Conservation (phyloP, 106 monocot species). For the Dendrobium officinale region DNA sequence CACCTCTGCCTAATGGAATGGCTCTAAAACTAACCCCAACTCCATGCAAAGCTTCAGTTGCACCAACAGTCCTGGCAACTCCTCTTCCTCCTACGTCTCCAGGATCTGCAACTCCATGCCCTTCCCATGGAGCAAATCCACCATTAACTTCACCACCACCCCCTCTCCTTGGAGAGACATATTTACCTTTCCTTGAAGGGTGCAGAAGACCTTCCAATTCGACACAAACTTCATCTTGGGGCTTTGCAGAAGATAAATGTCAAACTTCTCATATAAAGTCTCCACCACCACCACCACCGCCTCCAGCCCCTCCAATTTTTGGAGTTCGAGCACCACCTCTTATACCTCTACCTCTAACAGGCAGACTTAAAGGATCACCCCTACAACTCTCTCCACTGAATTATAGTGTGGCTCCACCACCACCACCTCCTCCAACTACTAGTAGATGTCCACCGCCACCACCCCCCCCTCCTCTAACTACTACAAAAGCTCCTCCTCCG, state of each 20-base stretch:
- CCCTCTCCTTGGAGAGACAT: background rate
- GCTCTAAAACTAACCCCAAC: background rate
- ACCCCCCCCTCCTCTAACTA: background rate
- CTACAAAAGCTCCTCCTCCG: background rate
- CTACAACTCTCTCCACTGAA: background rate
- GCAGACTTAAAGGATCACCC: background rate
- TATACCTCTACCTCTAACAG: background rate
- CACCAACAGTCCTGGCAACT: background rate
- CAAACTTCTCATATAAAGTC: background rate
- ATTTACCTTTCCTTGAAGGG: background rate
- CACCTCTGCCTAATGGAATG: background rate
- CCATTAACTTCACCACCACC: background rate
- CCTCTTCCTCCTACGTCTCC: background rate
- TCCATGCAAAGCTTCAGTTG: background rate
- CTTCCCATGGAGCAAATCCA: background rate
- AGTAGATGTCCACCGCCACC: background rate
- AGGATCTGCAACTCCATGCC: background rate
- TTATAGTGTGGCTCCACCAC: background rate
- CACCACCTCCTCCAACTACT: background rate
- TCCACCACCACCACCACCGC: background rate
- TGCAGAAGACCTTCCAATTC: background rate
- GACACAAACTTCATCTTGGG: background rate
- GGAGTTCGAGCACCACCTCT: background rate
- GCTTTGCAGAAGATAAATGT: background rate
- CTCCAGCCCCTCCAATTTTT: background rate